A percentile compares a stretch with the other conserved stretches of the same genome.
These are phyloP conservation scores for Gamarada debralockiae DNA, from an alignment of 495 filamentous ascomycete genomes.

Conservation along the genomic window DNA sequence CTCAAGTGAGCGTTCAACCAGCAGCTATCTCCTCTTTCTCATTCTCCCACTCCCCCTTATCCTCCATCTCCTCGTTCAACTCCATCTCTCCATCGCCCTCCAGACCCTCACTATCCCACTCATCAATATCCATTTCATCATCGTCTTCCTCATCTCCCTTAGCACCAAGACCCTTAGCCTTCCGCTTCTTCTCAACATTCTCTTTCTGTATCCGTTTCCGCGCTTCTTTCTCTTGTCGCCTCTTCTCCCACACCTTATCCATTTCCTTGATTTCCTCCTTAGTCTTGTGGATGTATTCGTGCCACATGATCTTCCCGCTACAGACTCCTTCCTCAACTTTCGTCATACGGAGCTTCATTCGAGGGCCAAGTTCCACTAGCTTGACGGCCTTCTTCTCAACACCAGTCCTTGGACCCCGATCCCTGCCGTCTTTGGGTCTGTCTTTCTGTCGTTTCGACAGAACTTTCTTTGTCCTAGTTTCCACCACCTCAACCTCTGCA, in stretches of 20 bases:
- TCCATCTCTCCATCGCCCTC: conserved; percentile 60
- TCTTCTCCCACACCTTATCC: conserved; percentile 75
- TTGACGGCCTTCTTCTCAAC: conserved; percentile 85
- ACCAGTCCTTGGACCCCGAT: conserved; percentile 27
- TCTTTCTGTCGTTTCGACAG: conserved; percentile 61
- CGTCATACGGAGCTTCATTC: conserved; percentile 82
- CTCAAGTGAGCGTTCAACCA: too few species aligned
- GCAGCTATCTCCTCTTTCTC: conserved; percentile 40
- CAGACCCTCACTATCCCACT: conserved; percentile 58
- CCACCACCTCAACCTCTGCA: conserved; percentile 88
- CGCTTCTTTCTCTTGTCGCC: conserved; percentile 74
- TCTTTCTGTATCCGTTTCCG: conserved; percentile 77
- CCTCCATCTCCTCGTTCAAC: conserved; percentile 48
- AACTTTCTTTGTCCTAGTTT: conserved; percentile 64
- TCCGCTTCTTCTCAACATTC: conserved; percentile 81
- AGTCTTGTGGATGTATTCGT: conserved; percentile 85
- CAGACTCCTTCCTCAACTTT: conserved; percentile 97
- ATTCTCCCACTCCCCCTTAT: conserved; percentile 49
- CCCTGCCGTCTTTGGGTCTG: conserved; percentile 37
- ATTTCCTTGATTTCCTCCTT: conserved; percentile 69
- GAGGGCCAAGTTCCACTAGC: conserved; percentile 85
- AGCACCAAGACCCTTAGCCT: conserved; percentile 39
- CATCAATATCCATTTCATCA: conserved; percentile 52
- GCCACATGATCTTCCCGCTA: conserved; percentile 92
- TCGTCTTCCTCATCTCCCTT: conserved; percentile 49